Conservation (phyloP, 2,329 filamentous ascomycete species). For the Apiospora hydei region DNA sequence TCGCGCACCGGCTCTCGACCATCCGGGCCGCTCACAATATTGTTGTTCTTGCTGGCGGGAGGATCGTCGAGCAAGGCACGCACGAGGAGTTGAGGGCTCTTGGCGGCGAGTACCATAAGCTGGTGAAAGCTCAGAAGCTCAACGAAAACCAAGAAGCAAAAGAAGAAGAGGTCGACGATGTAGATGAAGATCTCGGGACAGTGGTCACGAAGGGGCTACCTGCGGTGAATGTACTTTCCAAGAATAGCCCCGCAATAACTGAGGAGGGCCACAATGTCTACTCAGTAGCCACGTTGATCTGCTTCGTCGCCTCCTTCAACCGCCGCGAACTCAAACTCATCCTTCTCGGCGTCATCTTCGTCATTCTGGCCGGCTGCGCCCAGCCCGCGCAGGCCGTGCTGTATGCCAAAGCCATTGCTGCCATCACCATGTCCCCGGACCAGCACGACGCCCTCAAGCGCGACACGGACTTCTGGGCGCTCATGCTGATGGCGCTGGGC, state of each 20-base stretch:
- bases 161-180: neutral
- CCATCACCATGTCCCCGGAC: neutral
- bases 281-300: constrained; percentile 76
- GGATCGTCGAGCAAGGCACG: constrained; percentile 90
- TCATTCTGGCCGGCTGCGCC: constrained; percentile 70
- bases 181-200: neutral
- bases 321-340: constrained; percentile 73
- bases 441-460: neutral
- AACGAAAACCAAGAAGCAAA: neutral
- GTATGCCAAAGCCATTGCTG: neutral
- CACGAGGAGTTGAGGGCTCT: constrained; percentile 79
- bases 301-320: constrained; percentile 83
- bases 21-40: constrained; percentile 96
- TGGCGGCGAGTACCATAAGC: constrained; percentile 77
- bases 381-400: neutral
- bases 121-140: constrained; percentile 66
- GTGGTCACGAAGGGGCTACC: neutral
- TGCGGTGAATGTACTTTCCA: neutral
- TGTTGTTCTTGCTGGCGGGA: constrained; percentile 84
- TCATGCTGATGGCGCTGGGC: constrained; percentile 19
- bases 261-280: constrained; percentile 58
- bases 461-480: constrained; percentile 7
- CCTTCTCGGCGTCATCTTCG: constrained; percentile 87
- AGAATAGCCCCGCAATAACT: neutral
- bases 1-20: constrained; percentile 92